Evolutionary conservation across 2,329 filamentous ascomycete genomes (phyloP).

Genomic region (Trichophyton benhamiae): DNA sequence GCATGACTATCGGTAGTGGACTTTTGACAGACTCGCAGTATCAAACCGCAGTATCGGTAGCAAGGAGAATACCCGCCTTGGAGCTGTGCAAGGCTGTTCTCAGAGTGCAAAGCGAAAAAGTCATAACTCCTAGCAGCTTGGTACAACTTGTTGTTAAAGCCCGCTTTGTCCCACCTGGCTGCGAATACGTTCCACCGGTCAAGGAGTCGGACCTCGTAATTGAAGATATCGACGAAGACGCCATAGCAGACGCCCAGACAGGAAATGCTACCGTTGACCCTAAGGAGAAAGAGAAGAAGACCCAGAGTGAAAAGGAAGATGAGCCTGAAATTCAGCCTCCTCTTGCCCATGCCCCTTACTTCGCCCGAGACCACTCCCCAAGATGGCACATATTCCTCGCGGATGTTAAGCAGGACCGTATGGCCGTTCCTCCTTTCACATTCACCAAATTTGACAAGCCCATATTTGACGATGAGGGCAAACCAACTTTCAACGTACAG

Average conservation of each 20-base stretch:
- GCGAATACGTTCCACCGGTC: slow-evolving; percentile 58
- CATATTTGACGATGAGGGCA: slow-evolving; percentile 64
- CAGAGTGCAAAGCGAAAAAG: slow-evolving; percentile 91
- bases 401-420: slow-evolving; percentile 86
- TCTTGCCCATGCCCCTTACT: slow-evolving; percentile 81
- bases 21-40: slow-evolving; percentile 69
- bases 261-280: slow-evolving; percentile 45
- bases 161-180: slow-evolving; percentile 80
- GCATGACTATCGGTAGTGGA: slow-evolving; percentile 54
- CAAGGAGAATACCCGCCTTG: slow-evolving; percentile 70
- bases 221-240: slow-evolving; percentile 82
- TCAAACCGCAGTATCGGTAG: slow-evolving; percentile 59
- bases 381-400: slow-evolving; percentile 91
- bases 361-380: slow-evolving; percentile 76
- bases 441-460: slow-evolving; percentile 87
- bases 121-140: slow-evolving; percentile 80
- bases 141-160: slow-evolving; percentile 93
- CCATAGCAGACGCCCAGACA: slow-evolving; percentile 69
- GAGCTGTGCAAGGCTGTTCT: slow-evolving; percentile 89
- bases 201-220: slow-evolving; percentile 75
- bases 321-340: slow-evolving; percentile 58
- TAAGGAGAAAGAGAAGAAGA: slow-evolving; percentile 47
- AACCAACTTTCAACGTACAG: slow-evolving; percentile 87
- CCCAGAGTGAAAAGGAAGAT: slow-evolving; percentile 41
- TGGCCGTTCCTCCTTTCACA: slow-evolving; percentile 92